Evolutionary conservation across 495 filamentous ascomycete species (phyloP).

Genomic region (Tetracladium marchalianum): DNA sequence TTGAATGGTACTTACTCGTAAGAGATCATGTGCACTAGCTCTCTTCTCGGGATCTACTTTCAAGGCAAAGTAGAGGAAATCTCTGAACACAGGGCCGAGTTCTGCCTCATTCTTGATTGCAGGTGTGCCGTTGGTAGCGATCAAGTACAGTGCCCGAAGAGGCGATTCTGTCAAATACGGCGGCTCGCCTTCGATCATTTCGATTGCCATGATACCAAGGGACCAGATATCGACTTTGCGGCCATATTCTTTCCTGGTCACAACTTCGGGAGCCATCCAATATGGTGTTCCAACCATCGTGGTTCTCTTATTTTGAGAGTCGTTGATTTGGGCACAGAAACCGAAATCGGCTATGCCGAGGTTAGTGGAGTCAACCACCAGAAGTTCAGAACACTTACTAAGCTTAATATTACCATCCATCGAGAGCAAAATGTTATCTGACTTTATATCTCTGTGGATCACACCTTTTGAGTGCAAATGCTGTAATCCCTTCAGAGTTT

Average conservation of each 20-base stretch:
- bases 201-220: constrained; percentile 98
- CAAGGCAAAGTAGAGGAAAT: constrained; percentile 82
- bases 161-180: constrained; percentile 95
- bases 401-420: constrained; percentile 95
- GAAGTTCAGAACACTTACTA: constrained; percentile 50
- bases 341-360: constrained; percentile 76
- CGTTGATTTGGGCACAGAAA: constrained; percentile 98
- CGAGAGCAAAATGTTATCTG: constrained; percentile 93
- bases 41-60: constrained; percentile 96
- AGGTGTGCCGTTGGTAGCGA: constrained; percentile 94
- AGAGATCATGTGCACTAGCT: constrained; percentile 83
- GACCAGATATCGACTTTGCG: constrained; percentile 99
- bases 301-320: constrained; percentile 90
- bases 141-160: constrained; percentile 85
- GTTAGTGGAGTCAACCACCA: constrained; percentile 5
- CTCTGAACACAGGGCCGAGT: constrained; percentile 69
- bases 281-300: constrained; percentile 99
- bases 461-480: constrained; percentile 96
- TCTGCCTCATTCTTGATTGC: constrained; percentile 87
- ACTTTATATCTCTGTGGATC: constrained; percentile 98
- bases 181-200: constrained; percentile 99
- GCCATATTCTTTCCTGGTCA: constrained; percentile 94
- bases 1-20: constrained; percentile 54
- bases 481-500: constrained; percentile 86
- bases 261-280: constrained; percentile 99